A percentile compares a stretch with the other conserved stretches of the same genome.
phyloP scores from a whole-genome alignment of 164 flowering plant species.

The Magnolia changhungtana region DNA sequence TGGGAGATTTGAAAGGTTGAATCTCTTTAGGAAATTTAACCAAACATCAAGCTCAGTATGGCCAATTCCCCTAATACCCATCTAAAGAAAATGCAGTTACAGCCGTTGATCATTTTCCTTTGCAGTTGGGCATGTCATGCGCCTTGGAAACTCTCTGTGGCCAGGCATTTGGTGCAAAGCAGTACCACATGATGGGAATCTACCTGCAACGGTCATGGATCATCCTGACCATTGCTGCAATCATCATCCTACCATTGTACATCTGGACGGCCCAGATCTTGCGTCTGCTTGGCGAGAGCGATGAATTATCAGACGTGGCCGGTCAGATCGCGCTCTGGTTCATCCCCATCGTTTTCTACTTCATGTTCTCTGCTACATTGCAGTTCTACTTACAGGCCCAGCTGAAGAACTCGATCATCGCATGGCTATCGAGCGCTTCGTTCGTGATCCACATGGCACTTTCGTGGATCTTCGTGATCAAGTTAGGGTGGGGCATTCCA shows the following conservation, averaged over 20 bases:
- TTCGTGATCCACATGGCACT: constrained; percentile 32
- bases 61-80: no score
- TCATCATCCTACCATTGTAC: constrained; percentile 22
- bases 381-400: constrained; percentile 49
- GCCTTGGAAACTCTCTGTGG: constrained; percentile 38
- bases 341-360: constrained; percentile 32
- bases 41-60: no score
- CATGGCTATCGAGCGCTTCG: constrained; percentile 22
- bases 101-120: no score
- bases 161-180: constrained; percentile 40
- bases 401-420: constrained; percentile 39
- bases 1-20: no score
- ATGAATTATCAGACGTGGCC: constrained; percentile 25
- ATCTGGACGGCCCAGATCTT: constrained; percentile 25
- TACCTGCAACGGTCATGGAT: constrained; percentile 41
- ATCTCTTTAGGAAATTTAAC: no score
- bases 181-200: constrained; percentile 40
- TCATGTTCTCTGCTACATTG: constrained; percentile 24
- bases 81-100: no score
- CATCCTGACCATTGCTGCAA: constrained; percentile 12
- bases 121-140: constrained; percentile 25
- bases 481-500: constrained; percentile 43
- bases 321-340: constrained; percentile 37
- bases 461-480: constrained; percentile 36
- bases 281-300: constrained; percentile 22